A percentile compares a stretch with the other conserved stretches of the same genome.
Conservation (phyloP, 2,329 filamentous ascomycete genomes). For the Helotiales sp. region DNA sequence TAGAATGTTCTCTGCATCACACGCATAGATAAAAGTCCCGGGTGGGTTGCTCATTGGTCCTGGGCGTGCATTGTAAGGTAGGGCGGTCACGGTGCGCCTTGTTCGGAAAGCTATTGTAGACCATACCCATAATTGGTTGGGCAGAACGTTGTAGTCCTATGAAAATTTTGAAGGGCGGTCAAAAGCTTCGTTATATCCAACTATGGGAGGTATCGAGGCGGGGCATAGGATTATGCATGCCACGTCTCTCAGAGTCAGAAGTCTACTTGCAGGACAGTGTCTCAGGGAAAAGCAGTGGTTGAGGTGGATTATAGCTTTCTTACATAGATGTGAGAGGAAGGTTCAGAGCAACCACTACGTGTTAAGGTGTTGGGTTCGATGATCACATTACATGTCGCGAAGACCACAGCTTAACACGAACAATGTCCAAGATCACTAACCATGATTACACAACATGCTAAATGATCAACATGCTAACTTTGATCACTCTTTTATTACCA, state of each 20-base stretch:
- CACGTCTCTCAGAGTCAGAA: neutral
- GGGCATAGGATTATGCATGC: slow-evolving; percentile 1
- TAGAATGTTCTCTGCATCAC: neutral
- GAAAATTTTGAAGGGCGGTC: neutral
- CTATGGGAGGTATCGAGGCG: neutral
- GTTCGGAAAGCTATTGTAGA: no score
- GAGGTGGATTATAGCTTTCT: no score
- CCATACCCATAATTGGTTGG: neutral
- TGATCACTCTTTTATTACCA: no score
- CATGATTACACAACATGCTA: no score
- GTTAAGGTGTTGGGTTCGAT: no score
- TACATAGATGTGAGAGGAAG: no score
- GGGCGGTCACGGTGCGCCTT: neutral
- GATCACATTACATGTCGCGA: no score
- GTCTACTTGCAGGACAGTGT: neutral
- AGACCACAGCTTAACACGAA: no score
- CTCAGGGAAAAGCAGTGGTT: neutral
- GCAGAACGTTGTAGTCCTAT: no score
- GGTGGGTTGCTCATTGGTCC: neutral
- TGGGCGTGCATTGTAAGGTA: neutral
- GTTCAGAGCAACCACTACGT: no score
- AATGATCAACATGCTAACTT: no score
- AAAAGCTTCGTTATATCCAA: neutral
- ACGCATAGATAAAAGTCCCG: neutral
- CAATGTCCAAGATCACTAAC: no score